Evolutionary conservation across 1,139 yeast genomes (phyloP).

Genomic region (Candida sp.): DNA sequence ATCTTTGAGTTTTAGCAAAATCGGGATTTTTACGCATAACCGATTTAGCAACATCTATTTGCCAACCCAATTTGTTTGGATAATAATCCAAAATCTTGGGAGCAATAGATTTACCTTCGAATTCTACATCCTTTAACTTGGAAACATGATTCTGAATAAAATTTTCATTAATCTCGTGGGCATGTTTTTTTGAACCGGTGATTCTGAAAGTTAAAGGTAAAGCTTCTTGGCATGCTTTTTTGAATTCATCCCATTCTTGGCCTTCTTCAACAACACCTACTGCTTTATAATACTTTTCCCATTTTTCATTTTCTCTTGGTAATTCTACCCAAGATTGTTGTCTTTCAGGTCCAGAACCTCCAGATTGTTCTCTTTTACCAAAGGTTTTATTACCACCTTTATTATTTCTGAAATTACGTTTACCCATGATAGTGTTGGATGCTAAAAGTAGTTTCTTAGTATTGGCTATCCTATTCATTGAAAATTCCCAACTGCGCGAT

Average conservation of each 20-base stretch:
- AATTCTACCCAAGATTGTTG: conserved; percentile 60
- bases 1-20: conserved; percentile 86
- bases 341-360: conserved; percentile 18
- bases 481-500: neutral
- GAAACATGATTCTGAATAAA: conserved; percentile 63
- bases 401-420: conserved; percentile 34
- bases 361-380: conserved; percentile 22
- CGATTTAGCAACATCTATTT: conserved; percentile 84
- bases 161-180: conserved; percentile 59
- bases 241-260: conserved; percentile 76
- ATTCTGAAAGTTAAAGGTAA: conserved; percentile 94
- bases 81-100: conserved; percentile 76
- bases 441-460: neutral
- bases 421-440: conserved; percentile 26
- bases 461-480: neutral
- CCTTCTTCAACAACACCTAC: conserved; percentile 59
- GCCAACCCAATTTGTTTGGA: conserved; percentile 90
- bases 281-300: conserved; percentile 87
- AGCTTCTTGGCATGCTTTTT: conserved; percentile 70
- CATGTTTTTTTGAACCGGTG: conserved; percentile 81
- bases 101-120: conserved; percentile 61
- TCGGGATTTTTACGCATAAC: conserved; percentile 85
- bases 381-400: conserved; percentile 29
- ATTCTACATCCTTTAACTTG: conserved; percentile 48
- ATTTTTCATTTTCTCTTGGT: conserved; percentile 73